Evolutionary conservation across 2,329 filamentous ascomycete species (phyloP).

Genomic region (Phoma sp.): DNA sequence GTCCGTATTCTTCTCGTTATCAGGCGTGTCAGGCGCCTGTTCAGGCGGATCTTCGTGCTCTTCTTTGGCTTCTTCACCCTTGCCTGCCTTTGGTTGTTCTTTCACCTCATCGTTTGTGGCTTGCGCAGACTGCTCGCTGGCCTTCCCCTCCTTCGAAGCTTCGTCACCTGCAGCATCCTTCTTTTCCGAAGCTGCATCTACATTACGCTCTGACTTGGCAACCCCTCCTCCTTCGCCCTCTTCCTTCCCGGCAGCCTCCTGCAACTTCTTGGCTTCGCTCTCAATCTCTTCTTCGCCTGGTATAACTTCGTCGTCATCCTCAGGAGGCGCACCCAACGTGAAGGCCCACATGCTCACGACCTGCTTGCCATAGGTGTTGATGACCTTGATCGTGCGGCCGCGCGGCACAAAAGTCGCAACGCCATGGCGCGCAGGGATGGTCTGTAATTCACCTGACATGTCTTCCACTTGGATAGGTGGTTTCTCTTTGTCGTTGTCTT

Average conservation of each 20-base stretch:
- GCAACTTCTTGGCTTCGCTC: slow-evolving; percentile 30
- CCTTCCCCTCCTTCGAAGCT: not conserved
- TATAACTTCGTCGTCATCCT: slow-evolving; percentile 38
- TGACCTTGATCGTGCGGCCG: slow-evolving; percentile 56
- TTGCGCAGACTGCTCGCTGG: not conserved
- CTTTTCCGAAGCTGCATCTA: not conserved
- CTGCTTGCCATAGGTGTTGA: slow-evolving; percentile 59
- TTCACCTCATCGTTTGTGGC: slow-evolving; percentile 9
- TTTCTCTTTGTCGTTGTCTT: slow-evolving; percentile 17
- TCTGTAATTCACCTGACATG: slow-evolving; percentile 52
- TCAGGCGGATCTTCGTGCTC: slow-evolving; percentile 32
- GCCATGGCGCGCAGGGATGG: slow-evolving; percentile 57
- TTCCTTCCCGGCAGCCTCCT: slow-evolving; percentile 26
- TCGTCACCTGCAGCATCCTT: not conserved
- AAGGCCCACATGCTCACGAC: slow-evolving; percentile 59
- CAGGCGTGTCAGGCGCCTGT: slow-evolving; percentile 36
- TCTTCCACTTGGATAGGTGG: slow-evolving; percentile 26
- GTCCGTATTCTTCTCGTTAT: slow-evolving; percentile 25
- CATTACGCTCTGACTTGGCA: not conserved
- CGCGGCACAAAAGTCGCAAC: slow-evolving; percentile 58
- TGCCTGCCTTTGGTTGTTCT: not conserved
- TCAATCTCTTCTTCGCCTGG: slow-evolving; percentile 33
- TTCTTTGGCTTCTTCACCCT: slow-evolving; percentile 5
- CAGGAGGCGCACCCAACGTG: slow-evolving; percentile 53
- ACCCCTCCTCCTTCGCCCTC: slow-evolving; percentile 7